These are phyloP conservation scores for Cyberlindnera nakhonratchasimensis DNA, from an alignment of 805 yeast genomes.

Conservation along the genomic window DNA sequence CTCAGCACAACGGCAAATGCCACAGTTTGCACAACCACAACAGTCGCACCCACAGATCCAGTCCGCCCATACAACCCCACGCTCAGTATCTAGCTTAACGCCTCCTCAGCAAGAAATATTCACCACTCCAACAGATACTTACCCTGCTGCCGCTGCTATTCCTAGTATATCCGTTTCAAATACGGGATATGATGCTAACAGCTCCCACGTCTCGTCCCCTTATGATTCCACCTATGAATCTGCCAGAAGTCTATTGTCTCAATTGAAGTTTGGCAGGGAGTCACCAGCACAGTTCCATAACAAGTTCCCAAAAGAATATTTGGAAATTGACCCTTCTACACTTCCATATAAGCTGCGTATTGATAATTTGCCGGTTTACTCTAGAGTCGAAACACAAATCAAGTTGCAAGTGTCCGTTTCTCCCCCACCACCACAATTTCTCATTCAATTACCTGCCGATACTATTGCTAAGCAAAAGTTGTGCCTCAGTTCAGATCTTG, in stretches of 20 bases:
- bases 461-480: slow-evolving; percentile 84
- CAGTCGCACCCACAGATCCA: slow-evolving; percentile 1
- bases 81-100: slow-evolving; percentile 1
- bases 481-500: slow-evolving; percentile 48
- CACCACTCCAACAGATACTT: slow-evolving; percentile 15
- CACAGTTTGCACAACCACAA: slow-evolving; percentile 1
- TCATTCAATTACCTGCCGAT: slow-evolving; percentile 81
- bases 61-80: slow-evolving; percentile 4
- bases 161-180: too few species aligned
- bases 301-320: slow-evolving; percentile 27
- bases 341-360: slow-evolving; percentile 49
- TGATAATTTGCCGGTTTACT: slow-evolving; percentile 66
- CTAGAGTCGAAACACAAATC: slow-evolving; percentile 95
- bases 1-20: not conserved
- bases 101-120: slow-evolving; percentile 15
- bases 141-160: slow-evolving; percentile 4
- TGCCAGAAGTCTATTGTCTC: slow-evolving; percentile 24
- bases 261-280: slow-evolving; percentile 27
- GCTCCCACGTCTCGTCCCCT: not conserved
- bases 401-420: slow-evolving; percentile 64
- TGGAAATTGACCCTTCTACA: slow-evolving; percentile 26
- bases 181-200: too few species aligned
- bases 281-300: slow-evolving; percentile 22
- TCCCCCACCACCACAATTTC: slow-evolving; percentile 72
- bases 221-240: slow-evolving; percentile 23